A percentile compares a stretch with the other conserved stretches of the same genome.
Evolutionary conservation across 1,284 basidiomycete genomes (phyloP).

Genomic region (Austroboletus novae-zelandiae): DNA sequence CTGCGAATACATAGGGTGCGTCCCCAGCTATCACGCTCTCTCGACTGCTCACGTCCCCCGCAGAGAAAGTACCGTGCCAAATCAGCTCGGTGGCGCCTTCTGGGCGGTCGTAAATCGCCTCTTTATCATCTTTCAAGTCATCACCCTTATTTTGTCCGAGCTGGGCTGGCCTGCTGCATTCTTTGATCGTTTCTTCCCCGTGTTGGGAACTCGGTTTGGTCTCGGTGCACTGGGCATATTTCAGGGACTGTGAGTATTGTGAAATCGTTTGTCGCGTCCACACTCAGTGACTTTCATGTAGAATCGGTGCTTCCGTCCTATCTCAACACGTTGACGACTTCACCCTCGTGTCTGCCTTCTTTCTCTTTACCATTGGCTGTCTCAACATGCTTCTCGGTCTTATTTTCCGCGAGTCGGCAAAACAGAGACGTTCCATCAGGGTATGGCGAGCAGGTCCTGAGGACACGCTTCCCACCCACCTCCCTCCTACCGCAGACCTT

Average conservation of each 20-base stretch:
- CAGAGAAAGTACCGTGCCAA: conserved; percentile 81
- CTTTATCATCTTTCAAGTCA: conserved; percentile 78
- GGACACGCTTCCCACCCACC: conserved; percentile 51
- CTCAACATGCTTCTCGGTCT: conserved; percentile 79
- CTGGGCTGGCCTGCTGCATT: conserved; percentile 72
- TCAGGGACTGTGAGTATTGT: conserved; percentile 64
- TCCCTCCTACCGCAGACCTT: conserved; percentile 31
- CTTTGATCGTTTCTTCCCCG: conserved; percentile 81
- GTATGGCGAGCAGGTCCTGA: conserved; percentile 58
- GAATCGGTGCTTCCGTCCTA: conserved; percentile 78
- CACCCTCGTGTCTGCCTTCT: conserved; percentile 83
- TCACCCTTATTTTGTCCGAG: conserved; percentile 80
- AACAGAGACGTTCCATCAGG: conserved; percentile 57
- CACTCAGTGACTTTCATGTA: conserved; percentile 25
- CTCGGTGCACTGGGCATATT: conserved; percentile 84
- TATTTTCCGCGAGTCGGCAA: conserved; percentile 65
- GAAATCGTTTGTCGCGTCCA: conserved; percentile 3
- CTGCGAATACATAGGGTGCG: conserved; percentile 78
- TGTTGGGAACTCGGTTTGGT: conserved; percentile 77
- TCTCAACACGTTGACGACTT: conserved; percentile 84
- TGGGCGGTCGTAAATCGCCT: conserved; percentile 85
- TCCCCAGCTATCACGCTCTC: conserved; percentile 13
- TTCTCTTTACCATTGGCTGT: conserved; percentile 82
- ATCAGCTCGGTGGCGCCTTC: conserved; percentile 84
- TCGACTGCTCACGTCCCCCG: conserved; percentile 9